Conservation (phyloP, 1,139 yeast species). For the Pichia sp. region DNA sequence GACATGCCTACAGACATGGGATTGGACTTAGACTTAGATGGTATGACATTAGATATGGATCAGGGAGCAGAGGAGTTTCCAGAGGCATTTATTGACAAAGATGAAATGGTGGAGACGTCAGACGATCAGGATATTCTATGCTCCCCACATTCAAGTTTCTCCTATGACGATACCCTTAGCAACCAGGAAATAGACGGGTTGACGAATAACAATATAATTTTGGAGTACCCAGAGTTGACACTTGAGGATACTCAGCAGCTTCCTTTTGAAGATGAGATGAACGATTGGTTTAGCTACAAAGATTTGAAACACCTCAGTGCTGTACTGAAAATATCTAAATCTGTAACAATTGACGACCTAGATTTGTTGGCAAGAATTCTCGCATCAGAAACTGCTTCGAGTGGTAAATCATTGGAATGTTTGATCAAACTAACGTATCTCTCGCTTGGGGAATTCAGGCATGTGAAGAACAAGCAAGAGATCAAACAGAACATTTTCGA, state of each 20-base stretch:
- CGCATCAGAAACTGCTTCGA: neutral
- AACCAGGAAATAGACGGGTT: slow-evolving; percentile 25
- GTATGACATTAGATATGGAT: neutral
- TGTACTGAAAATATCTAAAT: slow-evolving; percentile 10
- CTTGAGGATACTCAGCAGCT: slow-evolving; percentile 40
- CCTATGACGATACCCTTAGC: slow-evolving; percentile 16
- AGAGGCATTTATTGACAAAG: slow-evolving; percentile 29
- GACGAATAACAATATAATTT: slow-evolving; percentile 25
- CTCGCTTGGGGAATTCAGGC: slow-evolving; percentile 22
- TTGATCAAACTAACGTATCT: slow-evolving; percentile 15
- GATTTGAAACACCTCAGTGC: slow-evolving; percentile 36
- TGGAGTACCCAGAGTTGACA: slow-evolving; percentile 34
- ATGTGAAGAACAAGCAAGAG: slow-evolving; percentile 11
- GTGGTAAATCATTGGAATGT: slow-evolving; percentile 6
- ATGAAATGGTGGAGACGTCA: slow-evolving; percentile 25
- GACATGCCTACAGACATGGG: no score
- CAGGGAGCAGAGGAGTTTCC: slow-evolving; percentile 20
- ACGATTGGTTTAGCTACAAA: slow-evolving; percentile 56
- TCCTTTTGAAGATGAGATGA: slow-evolving; percentile 39
- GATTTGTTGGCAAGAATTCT: neutral
- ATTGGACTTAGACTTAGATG: no score
- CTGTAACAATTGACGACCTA: slow-evolving; percentile 2
- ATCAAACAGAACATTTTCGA: slow-evolving; percentile 14
- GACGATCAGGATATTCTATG: slow-evolving; percentile 25
- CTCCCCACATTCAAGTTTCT: slow-evolving; percentile 25